Base-by-base conservation (phyloP, 352 stramenopile genomes). In the Phytopythium ostracodes region DNA sequence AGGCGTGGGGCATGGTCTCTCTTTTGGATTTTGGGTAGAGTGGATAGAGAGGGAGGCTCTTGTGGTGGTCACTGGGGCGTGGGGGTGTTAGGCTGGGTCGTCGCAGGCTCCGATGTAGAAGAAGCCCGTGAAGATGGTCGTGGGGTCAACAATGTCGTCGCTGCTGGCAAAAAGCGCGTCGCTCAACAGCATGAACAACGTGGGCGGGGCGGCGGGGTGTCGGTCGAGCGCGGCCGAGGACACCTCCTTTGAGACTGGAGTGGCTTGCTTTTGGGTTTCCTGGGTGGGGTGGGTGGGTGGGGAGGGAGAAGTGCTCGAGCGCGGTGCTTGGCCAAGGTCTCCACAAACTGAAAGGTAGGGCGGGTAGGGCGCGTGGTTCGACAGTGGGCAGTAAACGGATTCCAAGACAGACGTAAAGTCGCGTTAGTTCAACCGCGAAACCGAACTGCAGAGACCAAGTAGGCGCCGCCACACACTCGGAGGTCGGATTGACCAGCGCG, bases 101-200 rank as follows among this genome's bases (percentile, higher is more conserved):
- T 94, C 86, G 71, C 86, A 94, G 79, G 86, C 86, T 81, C 86
- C 84, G 79, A 90, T 90, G 82, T 93, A 92, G 66, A 94, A 94
- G 73, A 94, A 92, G 72, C 86, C 86, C 71, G 86, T 94, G 80
- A 93, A 94, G 71, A 94, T 92, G 68, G 73, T 83, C 65, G 82
- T 89, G 58, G 77, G 77, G 78, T 94, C 86, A 87, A 94, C 86
- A 81, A 93, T 91, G 78, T 92, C 83, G 77, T 91, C 72, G 72
- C 68, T 87, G 77, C 73, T 88, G 72, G 64, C 72, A 80, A 82
- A 85, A 72, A 84, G 71, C 70, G 70, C 70, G 76, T 83, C 72
- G 65, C 81, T 69, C 77, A 89, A 84, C 80, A 75, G 83, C 83
- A 92, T 92, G 80, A 92, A 91, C 82, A 73, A 79, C 58, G 69